Base-by-base conservation (phyloP, 345 rosid species). In the Salix caprea region DNA sequence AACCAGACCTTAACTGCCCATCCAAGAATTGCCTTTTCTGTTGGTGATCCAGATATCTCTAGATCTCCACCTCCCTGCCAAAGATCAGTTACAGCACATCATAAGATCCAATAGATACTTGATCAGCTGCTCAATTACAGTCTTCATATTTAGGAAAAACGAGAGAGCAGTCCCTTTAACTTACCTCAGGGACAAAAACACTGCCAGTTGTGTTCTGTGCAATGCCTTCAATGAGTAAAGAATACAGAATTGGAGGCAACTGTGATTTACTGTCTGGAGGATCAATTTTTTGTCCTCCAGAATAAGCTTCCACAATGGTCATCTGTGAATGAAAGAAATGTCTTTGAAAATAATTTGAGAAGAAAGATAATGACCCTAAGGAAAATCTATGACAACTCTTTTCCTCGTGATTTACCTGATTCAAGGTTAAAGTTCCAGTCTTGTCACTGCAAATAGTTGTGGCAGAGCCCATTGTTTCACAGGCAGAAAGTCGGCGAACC, bases 381-480 rank as follows among this genome's bases (percentile, higher is more conserved):
- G 34, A 32, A 32, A 32, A 54, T 9, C 60, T 7, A 19, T 19
- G 23, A 19, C 23, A 21, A 2, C 28, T 8, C 4, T n/a, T 58
- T 23, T 11, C 15, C 60, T 13, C 21, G 19, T 32, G 39, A 48
- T 68, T 73, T 23, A 91, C 99, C 98, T 91, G 84, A 88, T 96
- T 96, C 89, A 94, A 79, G 42, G 99, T 96, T 69, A 96, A 83
- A 64, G 99, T 96, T 79, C 99, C 99, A 66, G 99, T 96, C 89
- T 96, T 96, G 73, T 96, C 99, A 88, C 99, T 96, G 88, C 99
- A 96, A 77, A 96, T 96, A 64, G 99, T 96, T 54, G 99, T 96
- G 46, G 98, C 97, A 69, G 98, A 96, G 24, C 99, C 99, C 99
- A 96, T 96, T 37, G 99, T 96, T 87, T 96, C 99, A 86, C 99